Evolutionary conservation across 2,329 filamentous ascomycete genomes (phyloP), one percentile per base, ranked within the genome.

Genomic region (Verticillium dahliae): DNA sequence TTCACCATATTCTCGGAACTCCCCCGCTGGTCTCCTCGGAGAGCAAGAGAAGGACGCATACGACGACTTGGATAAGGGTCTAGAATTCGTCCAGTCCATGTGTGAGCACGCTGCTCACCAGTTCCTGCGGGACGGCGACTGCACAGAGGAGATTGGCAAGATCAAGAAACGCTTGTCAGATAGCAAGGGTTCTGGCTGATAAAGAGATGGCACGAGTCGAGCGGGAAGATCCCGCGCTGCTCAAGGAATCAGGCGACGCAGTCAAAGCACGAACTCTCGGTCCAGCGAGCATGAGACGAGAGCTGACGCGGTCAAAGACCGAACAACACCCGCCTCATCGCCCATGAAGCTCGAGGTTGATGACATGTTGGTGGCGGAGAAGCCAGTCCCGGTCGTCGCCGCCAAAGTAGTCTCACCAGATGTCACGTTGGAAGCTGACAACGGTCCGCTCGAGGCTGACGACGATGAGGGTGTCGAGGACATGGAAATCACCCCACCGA

Each of bases 71-170:
- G 92, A 97, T 71, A 90, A 89, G 71, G 84, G 85, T 1, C 79
- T 97, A 33, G 92, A 97, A 71, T 85, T 85, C 65, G 90, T 91
- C 5, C 92, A 97, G 72, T 83, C 83, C 61, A 85, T 92, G 68
- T 96, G 91, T 72, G 93, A 97, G 76, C 87, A 88, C 60, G 93
- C 90, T 2, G 93, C 93, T 0, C 92, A 96, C 70, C 91, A 96
- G 69, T 92, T 95, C 64, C 80, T 97, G n/a, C 86, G 93, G 31
- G 90, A 92, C 60, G 93, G 92, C 11, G 89, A 95, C 69, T 97
- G 93, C 74, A 83, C 80, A n/a, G 83, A 85, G 18, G 91, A 96
- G 73, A 82, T 97, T 45, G 79, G 81, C 33, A 88, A 86, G 56
- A 89, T 93, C 60, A 85, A 87, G 69, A 79, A 81, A 62, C 85